Conservation (phyloP, 768 basidiomycete genomes). For the Rhizopogon vesiculosus region DNA sequence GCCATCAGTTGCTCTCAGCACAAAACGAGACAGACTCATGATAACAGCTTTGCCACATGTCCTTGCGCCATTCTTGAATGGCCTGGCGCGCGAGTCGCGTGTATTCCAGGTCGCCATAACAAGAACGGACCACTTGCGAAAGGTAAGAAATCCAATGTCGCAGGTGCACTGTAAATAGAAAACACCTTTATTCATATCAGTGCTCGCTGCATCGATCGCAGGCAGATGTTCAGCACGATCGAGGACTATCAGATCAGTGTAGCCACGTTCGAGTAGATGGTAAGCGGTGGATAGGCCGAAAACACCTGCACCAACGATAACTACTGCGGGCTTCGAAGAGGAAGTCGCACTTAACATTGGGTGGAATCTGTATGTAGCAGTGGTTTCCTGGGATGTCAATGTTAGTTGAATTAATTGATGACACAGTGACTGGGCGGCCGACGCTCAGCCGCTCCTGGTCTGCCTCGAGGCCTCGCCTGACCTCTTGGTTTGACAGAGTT, state of each 20-base stretch:
- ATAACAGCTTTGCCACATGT: slow-evolving; percentile 69
- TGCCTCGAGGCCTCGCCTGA: too few relatives aligned
- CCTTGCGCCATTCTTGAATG: slow-evolving; percentile 69
- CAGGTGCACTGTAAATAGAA: neutral
- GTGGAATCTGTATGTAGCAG: too few relatives aligned
- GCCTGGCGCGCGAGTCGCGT: slow-evolving; percentile 71
- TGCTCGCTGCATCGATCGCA: slow-evolving; percentile 76
- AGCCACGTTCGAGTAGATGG: slow-evolving; percentile 69
- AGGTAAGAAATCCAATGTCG: neutral
- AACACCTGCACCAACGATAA: slow-evolving; percentile 79
- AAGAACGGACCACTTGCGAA: slow-evolving; percentile 65
- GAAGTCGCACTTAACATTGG: neutral
- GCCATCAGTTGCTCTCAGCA: neutral
- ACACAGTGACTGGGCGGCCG: too few relatives aligned
- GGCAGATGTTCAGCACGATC: slow-evolving; percentile 69
- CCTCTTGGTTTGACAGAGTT: too few relatives aligned
- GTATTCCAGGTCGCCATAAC: slow-evolving; percentile 69
- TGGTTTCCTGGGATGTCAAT: too few relatives aligned
- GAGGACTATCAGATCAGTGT: slow-evolving; percentile 65
- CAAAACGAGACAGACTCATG: slow-evolving; percentile 60
- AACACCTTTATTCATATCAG: slow-evolving; percentile 41
- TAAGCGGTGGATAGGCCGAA: slow-evolving; percentile 87
- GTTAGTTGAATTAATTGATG: too few relatives aligned
- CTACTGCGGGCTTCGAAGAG: slow-evolving; percentile 30
- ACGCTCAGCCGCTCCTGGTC: too few relatives aligned